Conservation (phyloP, 148 eudicot genomes). For the Spergularia marina region DNA sequence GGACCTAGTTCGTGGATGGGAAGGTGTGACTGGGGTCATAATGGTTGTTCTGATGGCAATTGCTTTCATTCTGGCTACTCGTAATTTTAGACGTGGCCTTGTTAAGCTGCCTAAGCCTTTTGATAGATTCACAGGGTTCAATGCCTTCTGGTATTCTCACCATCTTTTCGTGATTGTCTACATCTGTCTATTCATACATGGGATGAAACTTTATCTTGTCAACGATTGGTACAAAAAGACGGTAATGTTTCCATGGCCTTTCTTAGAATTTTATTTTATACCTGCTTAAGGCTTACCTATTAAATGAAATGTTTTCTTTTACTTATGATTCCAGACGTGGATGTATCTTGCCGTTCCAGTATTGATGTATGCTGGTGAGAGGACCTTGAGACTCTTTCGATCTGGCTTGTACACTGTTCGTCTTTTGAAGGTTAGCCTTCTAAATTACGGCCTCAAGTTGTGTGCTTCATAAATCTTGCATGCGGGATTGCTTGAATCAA, state of each 20-base stretch:
- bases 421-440: conserved; percentile 61
- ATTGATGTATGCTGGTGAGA: conserved; percentile 90
- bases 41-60: conserved; percentile 65
- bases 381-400: conserved; percentile 77
- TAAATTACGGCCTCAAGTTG: conserved; percentile 1
- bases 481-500: neutral
- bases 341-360: conserved; percentile 93
- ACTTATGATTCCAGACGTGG: conserved; percentile 63
- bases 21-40: conserved; percentile 68
- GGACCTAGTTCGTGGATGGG: conserved; percentile 52
- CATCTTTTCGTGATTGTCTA: conserved; percentile 68
- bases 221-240: conserved; percentile 64
- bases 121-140: conserved; percentile 70
- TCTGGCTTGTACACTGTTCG: conserved; percentile 68
- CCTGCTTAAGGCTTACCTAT: neutral
- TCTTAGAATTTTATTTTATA: neutral
- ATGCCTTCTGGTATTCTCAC: conserved; percentile 90
- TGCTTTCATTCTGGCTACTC: conserved; percentile 71
- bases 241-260: conserved; percentile 38
- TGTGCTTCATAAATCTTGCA: neutral
- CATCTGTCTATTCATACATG: conserved; percentile 67
- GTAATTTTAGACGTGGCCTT: conserved; percentile 60
- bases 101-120: conserved; percentile 70
- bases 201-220: conserved; percentile 60
- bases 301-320: conserved; percentile 9